phyloP scores from a whole-genome alignment of 2,329 filamentous ascomycete genomes.

The Talaromyces sp. region DNA sequence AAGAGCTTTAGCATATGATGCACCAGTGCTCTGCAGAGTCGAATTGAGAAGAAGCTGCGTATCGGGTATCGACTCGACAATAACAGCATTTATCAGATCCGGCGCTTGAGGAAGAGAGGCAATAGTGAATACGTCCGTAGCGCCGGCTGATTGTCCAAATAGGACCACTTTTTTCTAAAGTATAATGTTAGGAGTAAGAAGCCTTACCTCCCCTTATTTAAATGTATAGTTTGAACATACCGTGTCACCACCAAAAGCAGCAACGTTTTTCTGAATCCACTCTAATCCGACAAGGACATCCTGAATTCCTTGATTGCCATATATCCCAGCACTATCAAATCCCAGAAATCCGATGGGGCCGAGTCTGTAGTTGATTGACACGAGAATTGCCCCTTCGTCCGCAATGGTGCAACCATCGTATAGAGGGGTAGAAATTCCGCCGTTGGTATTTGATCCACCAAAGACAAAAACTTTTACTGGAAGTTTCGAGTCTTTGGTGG shows the following conservation, averaged over 20 bases:
- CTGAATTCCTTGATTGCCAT: slow-evolving; percentile 18
- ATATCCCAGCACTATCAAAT: slow-evolving; percentile 4
- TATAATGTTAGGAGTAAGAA: not conserved
- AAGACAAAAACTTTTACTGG: slow-evolving; percentile 62
- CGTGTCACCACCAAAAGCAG: slow-evolving; percentile 25
- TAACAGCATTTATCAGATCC: slow-evolving; percentile 16
- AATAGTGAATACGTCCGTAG: slow-evolving; percentile 8
- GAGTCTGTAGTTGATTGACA: slow-evolving; percentile 23
- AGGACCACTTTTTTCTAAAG: slow-evolving; percentile 11
- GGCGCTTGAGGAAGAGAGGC: slow-evolving; percentile 12
- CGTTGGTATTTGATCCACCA: slow-evolving; percentile 58
- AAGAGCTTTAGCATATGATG: slow-evolving; percentile 1
- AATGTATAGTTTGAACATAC: not conserved
- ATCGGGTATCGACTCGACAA: slow-evolving; percentile 18
- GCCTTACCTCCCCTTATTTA: not conserved
- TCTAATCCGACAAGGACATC: slow-evolving; percentile 17
- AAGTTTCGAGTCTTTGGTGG: slow-evolving; percentile 44
- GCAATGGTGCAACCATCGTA: slow-evolving; percentile 39
- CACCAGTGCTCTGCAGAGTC: slow-evolving; percentile 10
- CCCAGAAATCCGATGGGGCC: slow-evolving; percentile 22
- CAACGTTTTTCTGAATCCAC: slow-evolving; percentile 25
- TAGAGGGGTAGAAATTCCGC: slow-evolving; percentile 50
- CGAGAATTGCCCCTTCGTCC: slow-evolving; percentile 10
- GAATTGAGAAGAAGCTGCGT: slow-evolving; percentile 4
- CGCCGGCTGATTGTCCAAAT: slow-evolving; percentile 15